Evolutionary conservation across 2,329 filamentous ascomycete species (phyloP), one percentile per base, ranked within the genome.

Genomic region (Xylaria sp.): DNA sequence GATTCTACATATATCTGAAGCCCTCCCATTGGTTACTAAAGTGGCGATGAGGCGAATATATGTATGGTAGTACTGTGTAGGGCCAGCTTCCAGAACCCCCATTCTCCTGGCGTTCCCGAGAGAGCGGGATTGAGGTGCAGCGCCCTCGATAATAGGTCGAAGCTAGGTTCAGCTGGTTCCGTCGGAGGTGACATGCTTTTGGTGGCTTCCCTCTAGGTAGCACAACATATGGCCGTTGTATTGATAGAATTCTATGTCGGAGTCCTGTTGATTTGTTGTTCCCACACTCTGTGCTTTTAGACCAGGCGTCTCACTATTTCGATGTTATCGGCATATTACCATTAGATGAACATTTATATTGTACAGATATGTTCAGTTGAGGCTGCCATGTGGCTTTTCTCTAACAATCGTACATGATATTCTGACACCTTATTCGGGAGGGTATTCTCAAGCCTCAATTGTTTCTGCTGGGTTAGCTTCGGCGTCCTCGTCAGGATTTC

Each of bases 331-430:
- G 20, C 18, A 44, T 44, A 12, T 57, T 23, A 44, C 41, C 6
- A 28, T 46, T 1, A 7, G 20, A 66, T 20, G 13, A 44, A 61
- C 18, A 52, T n/a, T 23, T 63, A 46, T 32, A 63, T 57, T 57
- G 37, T 59, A 52, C 12, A 46, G 25, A 25, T 64, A 50, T 55
- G 3, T 32, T 10, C n/a, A 20, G 15, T 57, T 9, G 55, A 12
- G 10, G 25, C 4, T 50, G 32, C 48, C 41, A 54, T 41, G 56
- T 32, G 63, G 63, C 48, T 56, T 32, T 63, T 44, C 52, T 66
- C 52, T 65, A 68, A 48, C 0, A 15, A 20, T 61, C 4, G 34
- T 65, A 68, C 51, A 68, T 52, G n/a, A 48, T 50, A 59, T 46
- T 4, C 25, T 48, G n/a, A 20, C 8, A 25, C 39, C 55, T 55